A percentile compares a stretch with the other conserved stretches of the same genome.
Evolutionary conservation across 1,139 yeast species (phyloP).

Genomic region (Waltiozyma sp.): DNA sequence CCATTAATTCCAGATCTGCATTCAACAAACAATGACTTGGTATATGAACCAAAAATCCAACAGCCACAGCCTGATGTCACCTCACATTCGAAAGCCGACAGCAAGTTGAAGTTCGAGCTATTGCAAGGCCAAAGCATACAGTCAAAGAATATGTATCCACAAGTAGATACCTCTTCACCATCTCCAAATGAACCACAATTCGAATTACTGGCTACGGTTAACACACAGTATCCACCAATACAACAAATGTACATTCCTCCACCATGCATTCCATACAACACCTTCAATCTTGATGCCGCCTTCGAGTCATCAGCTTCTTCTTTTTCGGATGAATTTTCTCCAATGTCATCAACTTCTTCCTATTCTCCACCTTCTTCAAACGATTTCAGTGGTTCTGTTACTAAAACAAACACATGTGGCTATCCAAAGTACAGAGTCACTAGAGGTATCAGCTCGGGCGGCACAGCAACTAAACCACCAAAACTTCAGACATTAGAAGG

Average conservation of each 20-base stretch:
- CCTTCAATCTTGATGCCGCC: background rate
- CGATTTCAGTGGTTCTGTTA: too few species aligned
- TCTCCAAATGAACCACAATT: background rate
- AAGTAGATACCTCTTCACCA: background rate
- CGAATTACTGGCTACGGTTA: background rate
- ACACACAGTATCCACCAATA: background rate
- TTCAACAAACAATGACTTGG: background rate
- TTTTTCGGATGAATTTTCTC: background rate
- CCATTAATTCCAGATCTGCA: background rate
- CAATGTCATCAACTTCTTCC: background rate
- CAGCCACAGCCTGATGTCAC: background rate
- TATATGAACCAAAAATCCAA: background rate
- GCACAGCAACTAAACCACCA: constrained; percentile 46
- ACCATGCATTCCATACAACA: background rate
- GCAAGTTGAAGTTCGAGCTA: background rate
- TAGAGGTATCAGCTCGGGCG: constrained; percentile 51
- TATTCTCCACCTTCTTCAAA: background rate
- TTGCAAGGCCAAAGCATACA: background rate
- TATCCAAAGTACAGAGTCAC: constrained; percentile 28
- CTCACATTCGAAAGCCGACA: too few species aligned
- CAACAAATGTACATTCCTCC: background rate
- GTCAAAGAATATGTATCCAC: background rate
- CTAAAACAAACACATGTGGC: too few species aligned
- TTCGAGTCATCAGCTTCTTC: background rate
- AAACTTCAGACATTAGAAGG: constrained; percentile 24